Conservation (phyloP, 257 asterid genomes). For the Solanum etuberosum region DNA sequence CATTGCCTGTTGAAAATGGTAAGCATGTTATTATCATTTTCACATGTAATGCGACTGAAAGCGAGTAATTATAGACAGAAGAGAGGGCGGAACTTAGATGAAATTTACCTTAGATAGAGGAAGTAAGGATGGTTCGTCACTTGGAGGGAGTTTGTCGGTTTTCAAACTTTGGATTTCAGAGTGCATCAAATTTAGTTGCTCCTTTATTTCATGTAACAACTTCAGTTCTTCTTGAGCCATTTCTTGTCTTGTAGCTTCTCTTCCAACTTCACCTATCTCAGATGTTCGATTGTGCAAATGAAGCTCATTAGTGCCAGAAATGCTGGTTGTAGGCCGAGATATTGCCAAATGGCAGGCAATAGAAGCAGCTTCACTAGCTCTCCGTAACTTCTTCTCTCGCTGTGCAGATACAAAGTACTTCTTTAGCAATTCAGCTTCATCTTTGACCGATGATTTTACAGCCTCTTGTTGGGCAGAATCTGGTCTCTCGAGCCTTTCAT, state of each 20-base stretch:
- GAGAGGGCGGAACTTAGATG: background rate
- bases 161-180: slow-evolving; percentile 36
- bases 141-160: slow-evolving; percentile 8
- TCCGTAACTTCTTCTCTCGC: slow-evolving; percentile 20
- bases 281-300: slow-evolving; percentile 19
- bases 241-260: slow-evolving; percentile 6
- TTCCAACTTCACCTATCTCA: slow-evolving; percentile 30
- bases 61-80: background rate
- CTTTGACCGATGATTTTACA: slow-evolving; percentile 16
- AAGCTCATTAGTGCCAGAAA: slow-evolving; percentile 9
- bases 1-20: slow-evolving; percentile 2
- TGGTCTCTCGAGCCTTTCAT: slow-evolving; percentile 18
- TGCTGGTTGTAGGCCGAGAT: slow-evolving; percentile 14
- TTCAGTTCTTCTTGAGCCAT: slow-evolving; percentile 31
- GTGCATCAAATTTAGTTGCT: slow-evolving; percentile 37
- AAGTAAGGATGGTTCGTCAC: slow-evolving; percentile 22
- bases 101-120: slow-evolving; percentile 33
- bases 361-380: slow-evolving; percentile 29
- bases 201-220: slow-evolving; percentile 54
- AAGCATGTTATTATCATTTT: background rate
- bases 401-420: slow-evolving; percentile 36
- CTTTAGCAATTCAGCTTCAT: slow-evolving; percentile 53
- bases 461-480: slow-evolving; percentile 14
- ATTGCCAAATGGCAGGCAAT: slow-evolving; percentile 26
- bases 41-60: background rate